Evolutionary conservation across 108 stramenopile genomes (phyloP).

Genomic region (Cyclostephanos tholiformis): DNA sequence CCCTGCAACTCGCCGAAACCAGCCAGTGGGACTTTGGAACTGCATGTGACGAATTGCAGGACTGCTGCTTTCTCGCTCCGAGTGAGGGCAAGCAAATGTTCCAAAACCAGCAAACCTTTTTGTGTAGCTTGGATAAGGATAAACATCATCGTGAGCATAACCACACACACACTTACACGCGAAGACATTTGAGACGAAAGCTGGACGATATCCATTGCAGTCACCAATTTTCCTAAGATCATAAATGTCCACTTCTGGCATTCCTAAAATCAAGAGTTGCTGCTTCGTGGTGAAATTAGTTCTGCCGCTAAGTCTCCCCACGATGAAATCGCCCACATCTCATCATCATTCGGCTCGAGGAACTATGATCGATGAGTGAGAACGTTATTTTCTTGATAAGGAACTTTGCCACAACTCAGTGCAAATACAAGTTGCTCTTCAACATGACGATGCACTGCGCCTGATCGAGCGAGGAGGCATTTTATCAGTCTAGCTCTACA

Average conservation of each 20-base stretch:
- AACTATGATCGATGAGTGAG: background rate
- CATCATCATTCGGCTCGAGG: slow-evolving; percentile 17
- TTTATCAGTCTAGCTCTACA: slow-evolving; percentile 70
- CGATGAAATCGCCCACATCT: slow-evolving; percentile 65
- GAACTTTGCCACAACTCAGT: slow-evolving; percentile 66
- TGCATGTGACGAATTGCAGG: slow-evolving; percentile 95
- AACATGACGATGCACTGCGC: slow-evolving; percentile 90
- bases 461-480: slow-evolving; percentile 86
- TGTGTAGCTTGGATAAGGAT: background rate
- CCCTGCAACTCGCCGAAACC: slow-evolving; percentile 96
- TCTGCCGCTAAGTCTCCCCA: slow-evolving; percentile 67
- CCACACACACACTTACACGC: background rate
- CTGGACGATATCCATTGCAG: slow-evolving; percentile 86
- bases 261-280: slow-evolving; percentile 91
- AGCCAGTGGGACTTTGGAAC: slow-evolving; percentile 93
- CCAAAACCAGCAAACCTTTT: slow-evolving; percentile 96
- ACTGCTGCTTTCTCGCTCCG: slow-evolving; percentile 93
- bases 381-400: background rate
- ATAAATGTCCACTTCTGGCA: slow-evolving; percentile 95
- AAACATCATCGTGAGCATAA: background rate
- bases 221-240: slow-evolving; percentile 93
- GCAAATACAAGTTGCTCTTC: slow-evolving; percentile 84
- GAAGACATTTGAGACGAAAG: background rate
- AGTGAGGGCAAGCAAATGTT: slow-evolving; percentile 85
- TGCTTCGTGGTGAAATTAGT: slow-evolving; percentile 79